These are phyloP conservation scores for Epicoccum nigrum DNA, from an alignment of 2,329 filamentous ascomycete genomes.

Conservation along the genomic window DNA sequence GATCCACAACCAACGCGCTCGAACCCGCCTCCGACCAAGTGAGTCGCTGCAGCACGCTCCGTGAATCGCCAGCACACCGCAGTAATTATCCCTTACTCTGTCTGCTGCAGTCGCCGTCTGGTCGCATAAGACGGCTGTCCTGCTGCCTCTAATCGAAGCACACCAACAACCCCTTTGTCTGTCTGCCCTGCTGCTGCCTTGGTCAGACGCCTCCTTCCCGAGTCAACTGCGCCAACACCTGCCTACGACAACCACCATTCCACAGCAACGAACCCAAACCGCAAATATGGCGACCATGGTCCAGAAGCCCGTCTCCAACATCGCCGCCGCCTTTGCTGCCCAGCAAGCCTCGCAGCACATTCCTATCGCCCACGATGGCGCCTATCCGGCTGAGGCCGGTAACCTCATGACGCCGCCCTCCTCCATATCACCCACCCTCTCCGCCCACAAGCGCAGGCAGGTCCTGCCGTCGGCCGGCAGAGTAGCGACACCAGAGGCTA, in stretches of 20 bases:
- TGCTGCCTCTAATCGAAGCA: conserved; percentile 24
- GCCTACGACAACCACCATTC: conserved; percentile 9
- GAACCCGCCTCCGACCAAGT: conserved; percentile 15
- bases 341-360: conserved; percentile 34
- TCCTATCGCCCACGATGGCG: conserved; percentile 39
- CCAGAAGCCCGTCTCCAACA: conserved; percentile 49
- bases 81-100: conserved; percentile 21
- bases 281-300: conserved; percentile 46
- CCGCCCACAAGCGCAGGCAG: conserved; percentile 75
- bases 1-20: conserved; percentile 31
- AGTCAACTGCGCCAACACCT: conserved; percentile 41
- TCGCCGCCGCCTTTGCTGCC: conserved; percentile 48
- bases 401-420: conserved; percentile 89
- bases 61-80: conserved; percentile 22
- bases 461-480: conserved; percentile 53
- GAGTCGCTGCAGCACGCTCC: conserved; percentile 40
- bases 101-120: conserved; percentile 19
- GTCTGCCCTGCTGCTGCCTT: conserved; percentile 23
- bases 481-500: conserved; percentile 62
- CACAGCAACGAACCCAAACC: neutral
- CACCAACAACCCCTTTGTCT: conserved; percentile 4
- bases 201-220: conserved; percentile 33
- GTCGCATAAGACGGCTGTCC: conserved; percentile 27
- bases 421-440: conserved; percentile 88
- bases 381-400: conserved; percentile 29